Conservation (phyloP, 1,284 basidiomycete species). For the Peniophora sp. region DNA sequence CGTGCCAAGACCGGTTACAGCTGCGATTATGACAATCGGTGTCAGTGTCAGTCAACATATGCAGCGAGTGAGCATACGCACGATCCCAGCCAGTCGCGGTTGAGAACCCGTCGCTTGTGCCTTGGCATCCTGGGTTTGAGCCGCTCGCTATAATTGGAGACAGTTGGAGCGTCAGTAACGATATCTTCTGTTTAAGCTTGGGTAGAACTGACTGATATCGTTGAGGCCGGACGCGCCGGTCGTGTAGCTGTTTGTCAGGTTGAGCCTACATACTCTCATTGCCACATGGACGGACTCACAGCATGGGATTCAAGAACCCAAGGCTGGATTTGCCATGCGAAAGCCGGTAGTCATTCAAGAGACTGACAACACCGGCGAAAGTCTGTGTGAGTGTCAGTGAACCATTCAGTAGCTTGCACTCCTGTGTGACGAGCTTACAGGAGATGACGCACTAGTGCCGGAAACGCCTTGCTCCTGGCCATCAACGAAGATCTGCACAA, state of each 20-base stretch:
- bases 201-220: conserved; percentile 20
- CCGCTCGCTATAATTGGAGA: conserved; percentile 11
- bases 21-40: background rate
- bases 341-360: conserved; percentile 28
- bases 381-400: conserved; percentile 5
- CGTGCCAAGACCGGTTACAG: conserved; percentile 13
- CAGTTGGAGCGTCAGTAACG: too few species aligned
- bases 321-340: conserved; percentile 22
- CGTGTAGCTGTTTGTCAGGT: background rate
- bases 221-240: conserved; percentile 15
- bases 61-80: background rate
- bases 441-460: conserved; percentile 28
- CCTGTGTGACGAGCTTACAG: conserved; percentile 25
- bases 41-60: background rate
- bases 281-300: conserved; percentile 20
- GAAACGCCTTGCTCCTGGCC: conserved; percentile 15
- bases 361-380: conserved; percentile 24
- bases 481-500: conserved; percentile 14
- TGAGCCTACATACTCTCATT: background rate
- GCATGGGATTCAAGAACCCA: conserved; percentile 30
- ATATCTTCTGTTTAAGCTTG: too few species aligned
- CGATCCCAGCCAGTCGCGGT: conserved; percentile 17
- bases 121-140: conserved; percentile 18
- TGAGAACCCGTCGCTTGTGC: conserved; percentile 16
- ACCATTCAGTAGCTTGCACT: background rate